Percentiles rank a stretch among this genome's conserved stretches.
phyloP scores from a whole-genome alignment of 225 moss, liverwort and hornwort genomes.

The Anthoceros angustus region DNA sequence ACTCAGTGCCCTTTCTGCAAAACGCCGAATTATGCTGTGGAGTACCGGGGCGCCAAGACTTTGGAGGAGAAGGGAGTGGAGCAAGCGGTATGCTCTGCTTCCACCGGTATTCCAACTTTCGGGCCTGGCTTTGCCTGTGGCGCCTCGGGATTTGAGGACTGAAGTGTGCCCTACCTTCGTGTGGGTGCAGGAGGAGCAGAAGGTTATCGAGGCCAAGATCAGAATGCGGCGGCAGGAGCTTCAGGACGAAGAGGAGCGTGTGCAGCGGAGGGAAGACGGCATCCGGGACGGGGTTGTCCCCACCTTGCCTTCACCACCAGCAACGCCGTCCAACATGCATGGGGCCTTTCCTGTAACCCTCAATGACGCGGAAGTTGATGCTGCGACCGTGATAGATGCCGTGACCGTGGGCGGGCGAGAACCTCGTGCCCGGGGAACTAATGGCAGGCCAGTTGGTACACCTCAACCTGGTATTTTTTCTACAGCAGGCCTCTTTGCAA shows the following conservation, averaged over 20 bases:
- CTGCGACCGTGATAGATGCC: neutral
- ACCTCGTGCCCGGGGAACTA: neutral
- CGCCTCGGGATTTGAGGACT: too few species aligned
- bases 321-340: neutral
- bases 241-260: constrained; percentile 36
- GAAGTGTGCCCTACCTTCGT: too few species aligned
- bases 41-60: constrained; percentile 47
- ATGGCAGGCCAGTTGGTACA: neutral
- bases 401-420: neutral
- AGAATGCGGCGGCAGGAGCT: constrained; percentile 48
- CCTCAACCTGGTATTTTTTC: constrained; percentile 11
- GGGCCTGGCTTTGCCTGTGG: too few species aligned
- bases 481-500: constrained; percentile 16
- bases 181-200: constrained; percentile 38
- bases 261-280: constrained; percentile 26
- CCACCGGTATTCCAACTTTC: neutral
- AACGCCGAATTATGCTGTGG: constrained; percentile 36
- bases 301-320: constrained; percentile 14
- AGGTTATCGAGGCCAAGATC: constrained; percentile 54
- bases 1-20: constrained; percentile 58
- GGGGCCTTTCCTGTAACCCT: neutral
- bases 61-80: constrained; percentile 54
- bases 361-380: neutral
- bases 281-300: constrained; percentile 17
- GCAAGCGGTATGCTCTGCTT: constrained; percentile 30